Percentiles rank a stretch among this genome's conserved stretches.
These are phyloP conservation scores for Lentinula aciculospora DNA, from an alignment of 768 basidiomycete species.

Conservation along the genomic window DNA sequence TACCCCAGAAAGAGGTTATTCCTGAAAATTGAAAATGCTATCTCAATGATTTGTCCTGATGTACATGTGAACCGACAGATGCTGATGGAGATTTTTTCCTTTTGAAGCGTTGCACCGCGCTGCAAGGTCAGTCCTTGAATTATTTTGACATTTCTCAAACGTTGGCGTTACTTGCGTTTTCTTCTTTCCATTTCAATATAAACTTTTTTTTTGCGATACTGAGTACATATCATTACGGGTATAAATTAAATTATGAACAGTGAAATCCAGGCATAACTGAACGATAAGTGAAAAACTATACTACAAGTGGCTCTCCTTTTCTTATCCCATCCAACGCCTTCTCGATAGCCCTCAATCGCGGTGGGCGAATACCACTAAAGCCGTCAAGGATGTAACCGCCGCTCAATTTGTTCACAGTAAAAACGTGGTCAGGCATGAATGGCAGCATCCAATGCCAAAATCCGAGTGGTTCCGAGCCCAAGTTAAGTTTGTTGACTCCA, in stretches of 20 bases:
- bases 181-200: too few relatives aligned
- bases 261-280: not conserved
- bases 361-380: not conserved
- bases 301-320: constrained; percentile 1
- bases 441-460: constrained; percentile 2
- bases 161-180: too few relatives aligned
- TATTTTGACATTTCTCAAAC: too few relatives aligned
- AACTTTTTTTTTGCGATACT: not conserved
- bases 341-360: not conserved
- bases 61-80: too few relatives aligned
- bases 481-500: not conserved
- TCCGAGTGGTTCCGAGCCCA: not conserved
- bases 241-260: constrained; percentile 1
- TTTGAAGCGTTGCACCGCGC: too few relatives aligned
- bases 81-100: too few relatives aligned
- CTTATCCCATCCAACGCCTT: not conserved
- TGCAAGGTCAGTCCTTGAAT: too few relatives aligned
- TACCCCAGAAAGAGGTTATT: too few relatives aligned
- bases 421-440: not conserved
- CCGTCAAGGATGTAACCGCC: constrained; percentile 1
- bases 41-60: too few relatives aligned
- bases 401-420: constrained; percentile 2
- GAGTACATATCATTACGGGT: not conserved
- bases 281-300: not conserved
- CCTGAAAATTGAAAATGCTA: too few relatives aligned